Conservation (phyloP, 352 stramenopile species). For the Pythium periplocum region DNA sequence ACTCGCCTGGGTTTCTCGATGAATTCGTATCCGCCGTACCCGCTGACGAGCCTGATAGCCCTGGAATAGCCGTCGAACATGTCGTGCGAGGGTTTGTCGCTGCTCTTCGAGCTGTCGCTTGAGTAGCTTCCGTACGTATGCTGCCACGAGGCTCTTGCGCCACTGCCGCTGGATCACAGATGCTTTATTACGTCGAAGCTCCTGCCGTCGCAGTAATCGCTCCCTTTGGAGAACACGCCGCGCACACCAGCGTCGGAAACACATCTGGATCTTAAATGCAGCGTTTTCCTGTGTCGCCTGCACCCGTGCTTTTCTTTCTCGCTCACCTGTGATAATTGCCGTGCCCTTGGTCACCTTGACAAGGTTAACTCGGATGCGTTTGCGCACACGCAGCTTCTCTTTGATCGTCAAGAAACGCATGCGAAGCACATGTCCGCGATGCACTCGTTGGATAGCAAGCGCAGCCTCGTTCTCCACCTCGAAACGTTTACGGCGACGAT, state of each 20-base stretch:
- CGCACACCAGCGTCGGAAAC: constrained; percentile 28
- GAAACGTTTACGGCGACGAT: constrained; percentile 26
- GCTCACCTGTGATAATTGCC: constrained; percentile 55
- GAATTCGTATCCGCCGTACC: constrained; percentile 29
- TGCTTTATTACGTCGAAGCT: constrained; percentile 15
- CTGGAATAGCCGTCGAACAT: constrained; percentile 28
- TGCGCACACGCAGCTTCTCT: constrained; percentile 52
- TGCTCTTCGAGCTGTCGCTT: constrained; percentile 18
- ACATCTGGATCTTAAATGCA: constrained; percentile 27
- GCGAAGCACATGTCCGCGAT: constrained; percentile 46
- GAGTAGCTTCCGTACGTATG: constrained; percentile 21
- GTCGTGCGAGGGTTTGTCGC: constrained; percentile 19
- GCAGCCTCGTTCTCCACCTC: constrained; percentile 34
- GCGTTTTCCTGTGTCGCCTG: constrained; percentile 20
- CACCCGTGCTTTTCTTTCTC: constrained; percentile 31
- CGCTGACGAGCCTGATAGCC: constrained; percentile 44
- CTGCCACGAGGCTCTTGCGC: constrained; percentile 22
- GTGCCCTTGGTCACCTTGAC: constrained; percentile 59
- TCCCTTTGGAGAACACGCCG: constrained; percentile 26
- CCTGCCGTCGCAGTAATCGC: constrained; percentile 14
- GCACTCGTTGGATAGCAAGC: constrained; percentile 45
- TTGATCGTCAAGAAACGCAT: constrained; percentile 39
- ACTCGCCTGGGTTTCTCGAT: constrained; percentile 20
- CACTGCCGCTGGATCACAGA: constrained; percentile 33
- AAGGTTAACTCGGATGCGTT: constrained; percentile 52